phyloP scores from a whole-genome alignment of 441 rosid species.

The Corymbia calophylla region DNA sequence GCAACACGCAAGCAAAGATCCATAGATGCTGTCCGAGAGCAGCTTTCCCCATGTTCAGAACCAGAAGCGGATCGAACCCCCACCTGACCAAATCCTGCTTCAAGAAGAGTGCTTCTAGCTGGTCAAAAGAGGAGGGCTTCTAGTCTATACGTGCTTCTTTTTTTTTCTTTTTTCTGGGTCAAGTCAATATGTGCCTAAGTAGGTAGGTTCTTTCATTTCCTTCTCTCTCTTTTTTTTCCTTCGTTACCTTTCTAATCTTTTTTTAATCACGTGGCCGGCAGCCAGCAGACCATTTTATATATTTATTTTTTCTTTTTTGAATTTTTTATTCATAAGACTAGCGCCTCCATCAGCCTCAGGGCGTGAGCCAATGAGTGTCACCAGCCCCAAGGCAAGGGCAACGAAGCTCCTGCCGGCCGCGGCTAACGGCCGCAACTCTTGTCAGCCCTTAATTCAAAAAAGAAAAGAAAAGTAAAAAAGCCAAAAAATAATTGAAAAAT shows the following conservation, averaged over 20 bases:
- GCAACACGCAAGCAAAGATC: constrained; percentile 24
- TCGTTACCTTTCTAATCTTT: not conserved
- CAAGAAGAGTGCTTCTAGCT: not conserved
- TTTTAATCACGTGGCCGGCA: not conserved
- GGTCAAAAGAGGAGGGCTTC: no score
- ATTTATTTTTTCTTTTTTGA: no score
- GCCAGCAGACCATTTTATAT: not conserved
- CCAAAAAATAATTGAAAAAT: no score
- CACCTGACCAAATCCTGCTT: not conserved
- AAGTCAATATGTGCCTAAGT: not conserved
- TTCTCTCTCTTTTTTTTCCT: not conserved
- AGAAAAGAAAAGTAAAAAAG: no score
- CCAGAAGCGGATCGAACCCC: not conserved
- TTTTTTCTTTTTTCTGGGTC: no score
- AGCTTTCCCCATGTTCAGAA: not conserved
- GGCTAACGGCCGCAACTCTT: no score
- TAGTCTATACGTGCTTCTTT: no score
- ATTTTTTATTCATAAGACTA: not conserved
- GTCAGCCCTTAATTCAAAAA: no score
- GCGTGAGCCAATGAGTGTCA: not conserved
- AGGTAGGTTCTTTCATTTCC: not conserved
- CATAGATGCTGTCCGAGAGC: constrained; percentile 1
- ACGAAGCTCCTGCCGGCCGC: fast-evolving
- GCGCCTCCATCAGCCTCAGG: fast-evolving
- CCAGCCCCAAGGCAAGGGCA: not conserved